A percentile compares a stretch with the other conserved stretches of the same genome.
Conservation (phyloP, 352 stramenopile genomes). For the Thraustochytrium striatum region DNA sequence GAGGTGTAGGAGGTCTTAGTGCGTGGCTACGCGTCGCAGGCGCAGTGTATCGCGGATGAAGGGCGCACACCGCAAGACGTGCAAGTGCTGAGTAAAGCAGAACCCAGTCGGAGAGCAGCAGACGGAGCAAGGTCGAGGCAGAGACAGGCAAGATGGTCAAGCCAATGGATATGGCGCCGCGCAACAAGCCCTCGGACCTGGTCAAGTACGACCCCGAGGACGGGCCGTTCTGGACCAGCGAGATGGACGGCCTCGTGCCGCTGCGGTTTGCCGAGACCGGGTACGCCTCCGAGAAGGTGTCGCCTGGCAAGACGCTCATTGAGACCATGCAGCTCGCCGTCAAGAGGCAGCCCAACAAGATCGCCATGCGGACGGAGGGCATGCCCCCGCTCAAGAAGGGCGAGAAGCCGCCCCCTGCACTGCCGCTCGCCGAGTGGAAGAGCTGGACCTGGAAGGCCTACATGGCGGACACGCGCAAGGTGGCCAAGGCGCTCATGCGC, state of each 20-base stretch:
- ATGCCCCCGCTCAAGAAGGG: conserved; percentile 26
- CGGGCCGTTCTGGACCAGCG: conserved; percentile 16
- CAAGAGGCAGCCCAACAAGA: conserved; percentile 47
- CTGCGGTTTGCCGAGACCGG: conserved; percentile 14
- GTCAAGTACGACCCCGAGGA: conserved; percentile 5
- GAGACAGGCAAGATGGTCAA: too few relatives aligned
- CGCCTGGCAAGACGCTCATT: conserved; percentile 53
- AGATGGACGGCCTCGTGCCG: not conserved
- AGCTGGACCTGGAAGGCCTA: conserved; percentile 64
- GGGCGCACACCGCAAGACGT: too few relatives aligned
- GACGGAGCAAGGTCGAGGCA: too few relatives aligned
- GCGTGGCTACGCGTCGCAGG: too few relatives aligned
- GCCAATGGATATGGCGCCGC: not conserved
- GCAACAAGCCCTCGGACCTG: conserved; percentile 42
- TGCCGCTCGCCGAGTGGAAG: conserved; percentile 45
- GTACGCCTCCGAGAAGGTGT: not conserved
- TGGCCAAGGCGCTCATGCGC: conserved; percentile 69
- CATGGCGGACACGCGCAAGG: conserved; percentile 63
- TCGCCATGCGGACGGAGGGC: conserved; percentile 51
- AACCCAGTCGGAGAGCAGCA: too few relatives aligned
- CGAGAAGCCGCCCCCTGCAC: not conserved
- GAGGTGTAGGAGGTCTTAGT: too few relatives aligned
- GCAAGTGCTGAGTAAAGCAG: too few relatives aligned
- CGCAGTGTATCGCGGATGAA: too few relatives aligned
- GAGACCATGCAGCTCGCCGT: conserved; percentile 56